Evolutionary conservation across 116 monocot species (phyloP), one percentile per base, ranked within the genome.

Genomic region (Trichopus zeylanicus): DNA sequence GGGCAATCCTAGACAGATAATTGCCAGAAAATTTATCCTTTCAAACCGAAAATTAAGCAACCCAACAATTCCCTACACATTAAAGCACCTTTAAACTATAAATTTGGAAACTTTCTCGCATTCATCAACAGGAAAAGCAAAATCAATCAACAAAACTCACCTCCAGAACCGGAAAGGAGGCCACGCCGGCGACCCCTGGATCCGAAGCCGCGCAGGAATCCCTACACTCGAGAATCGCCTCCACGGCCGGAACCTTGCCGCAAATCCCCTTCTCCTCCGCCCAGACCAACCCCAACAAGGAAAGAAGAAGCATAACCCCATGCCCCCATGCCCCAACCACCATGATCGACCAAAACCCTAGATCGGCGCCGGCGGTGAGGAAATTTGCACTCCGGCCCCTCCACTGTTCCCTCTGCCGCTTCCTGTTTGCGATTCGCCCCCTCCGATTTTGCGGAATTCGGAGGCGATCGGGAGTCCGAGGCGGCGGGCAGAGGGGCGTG

Each of bases 141-240:
- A n/a, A 39, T 18, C 11, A 6, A 61, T 42, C 18, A 46, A 61
- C n/a, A 27, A 1, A 0, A 10, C 29, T 27, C 19, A 74, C 74
- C 66, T 79, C 74, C 26, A 70, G 31, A 35, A 79, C 74, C 32
- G 53, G 62, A 18, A 25, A 25, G 15, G 26, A 60, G 16, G 15
- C 28, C 11, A 23, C 24, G 11, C 26, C 61, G 34, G 47, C 34
- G 28, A 26, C 30, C 61, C 51, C 32, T 18, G 35, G 31, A 53
- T 66, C 74, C 48, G 42, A 26, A 59, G 52, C 33, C 22, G 56
- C 66, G 57, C 74, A 79, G 24, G 39, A 37, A 18, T 66, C 55
- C 29, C 46, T 55, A 24, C 12, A 32, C 31, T 63, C 68, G 35
- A 79, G 6, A 46, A 74, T 48, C 7, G 66, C 38, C 24, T 51